Evolutionary conservation across 441 rosid genomes (phyloP).

Genomic region (Bocquillonia castaneifolia): DNA sequence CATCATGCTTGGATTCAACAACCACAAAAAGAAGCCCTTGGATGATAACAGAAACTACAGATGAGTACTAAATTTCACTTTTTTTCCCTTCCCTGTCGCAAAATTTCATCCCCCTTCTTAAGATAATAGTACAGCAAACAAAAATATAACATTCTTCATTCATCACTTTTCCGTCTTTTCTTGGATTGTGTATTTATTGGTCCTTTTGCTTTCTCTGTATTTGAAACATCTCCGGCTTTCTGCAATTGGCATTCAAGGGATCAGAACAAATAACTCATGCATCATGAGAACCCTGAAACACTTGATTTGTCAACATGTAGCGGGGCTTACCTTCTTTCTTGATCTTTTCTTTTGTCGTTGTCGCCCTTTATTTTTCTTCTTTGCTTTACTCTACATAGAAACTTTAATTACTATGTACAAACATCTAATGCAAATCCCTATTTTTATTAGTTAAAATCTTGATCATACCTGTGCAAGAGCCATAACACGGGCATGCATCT

Average conservation of each 20-base stretch:
- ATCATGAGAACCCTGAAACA: neutral
- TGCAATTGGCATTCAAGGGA: slow-evolving; percentile 24
- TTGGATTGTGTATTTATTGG: slow-evolving; percentile 27
- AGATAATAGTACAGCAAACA: neutral
- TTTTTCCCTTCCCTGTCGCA: neutral
- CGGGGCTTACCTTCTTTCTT: slow-evolving; percentile 35
- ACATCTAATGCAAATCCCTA: no score
- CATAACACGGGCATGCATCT: slow-evolving; percentile 46
- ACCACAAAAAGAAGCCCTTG: neutral
- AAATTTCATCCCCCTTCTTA: neutral
- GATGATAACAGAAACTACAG: neutral
- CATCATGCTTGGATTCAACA: neutral
- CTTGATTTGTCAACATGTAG: neutral
- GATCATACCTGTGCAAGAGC: slow-evolving; percentile 42
- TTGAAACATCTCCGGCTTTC: slow-evolving; percentile 22
- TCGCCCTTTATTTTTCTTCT: slow-evolving; percentile 36
- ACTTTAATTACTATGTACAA: neutral
- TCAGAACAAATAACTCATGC: neutral
- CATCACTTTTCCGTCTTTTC: slow-evolving; percentile 33
- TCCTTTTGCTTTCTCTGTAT: slow-evolving; percentile 24
- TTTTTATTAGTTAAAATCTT: no score
- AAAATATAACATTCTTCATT: slow-evolving; percentile 12
- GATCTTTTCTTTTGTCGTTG: slow-evolving; percentile 33
- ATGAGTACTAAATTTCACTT: neutral
- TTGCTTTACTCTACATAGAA: slow-evolving; percentile 24